A percentile compares a stretch with the other conserved stretches of the same genome.
phyloP scores from a whole-genome alignment of 2,329 filamentous ascomycete genomes.

The Aspergillus quadrilineatus region DNA sequence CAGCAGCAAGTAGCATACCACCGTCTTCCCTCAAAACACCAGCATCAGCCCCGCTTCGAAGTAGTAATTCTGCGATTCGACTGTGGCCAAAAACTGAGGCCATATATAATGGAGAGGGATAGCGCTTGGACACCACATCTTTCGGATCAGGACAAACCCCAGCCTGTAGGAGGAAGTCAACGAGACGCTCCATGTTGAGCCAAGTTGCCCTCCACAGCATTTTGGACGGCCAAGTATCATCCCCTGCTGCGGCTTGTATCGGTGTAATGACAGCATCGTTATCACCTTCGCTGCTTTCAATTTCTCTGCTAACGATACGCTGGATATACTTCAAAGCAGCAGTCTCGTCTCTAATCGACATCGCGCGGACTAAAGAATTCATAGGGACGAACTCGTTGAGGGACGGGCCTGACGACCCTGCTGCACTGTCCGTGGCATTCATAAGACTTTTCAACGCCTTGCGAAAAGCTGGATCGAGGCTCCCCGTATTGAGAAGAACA shows the following conservation, averaged over 20 bases:
- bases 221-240: not conserved
- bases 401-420: not conserved
- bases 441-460: not conserved
- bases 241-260: not conserved
- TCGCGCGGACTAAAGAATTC: not conserved
- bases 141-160: not conserved
- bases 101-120: not conserved
- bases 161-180: not conserved
- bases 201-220: constrained; percentile 1
- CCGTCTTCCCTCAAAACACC: not conserved
- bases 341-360: not conserved
- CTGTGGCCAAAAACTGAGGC: not conserved
- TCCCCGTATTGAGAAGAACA: not conserved
- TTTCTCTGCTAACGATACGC: not conserved
- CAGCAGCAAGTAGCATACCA: not conserved
- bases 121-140: not conserved
- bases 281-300: not conserved
- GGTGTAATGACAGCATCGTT: not conserved
- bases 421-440: not conserved
- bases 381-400: not conserved
- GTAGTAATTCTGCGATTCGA: not conserved
- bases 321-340: not conserved
- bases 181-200: not conserved
- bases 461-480: not conserved
- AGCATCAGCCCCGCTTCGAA: not conserved